Conservation (phyloP, 1,284 basidiomycete genomes). For the Cystobasidium slooffiae region DNA sequence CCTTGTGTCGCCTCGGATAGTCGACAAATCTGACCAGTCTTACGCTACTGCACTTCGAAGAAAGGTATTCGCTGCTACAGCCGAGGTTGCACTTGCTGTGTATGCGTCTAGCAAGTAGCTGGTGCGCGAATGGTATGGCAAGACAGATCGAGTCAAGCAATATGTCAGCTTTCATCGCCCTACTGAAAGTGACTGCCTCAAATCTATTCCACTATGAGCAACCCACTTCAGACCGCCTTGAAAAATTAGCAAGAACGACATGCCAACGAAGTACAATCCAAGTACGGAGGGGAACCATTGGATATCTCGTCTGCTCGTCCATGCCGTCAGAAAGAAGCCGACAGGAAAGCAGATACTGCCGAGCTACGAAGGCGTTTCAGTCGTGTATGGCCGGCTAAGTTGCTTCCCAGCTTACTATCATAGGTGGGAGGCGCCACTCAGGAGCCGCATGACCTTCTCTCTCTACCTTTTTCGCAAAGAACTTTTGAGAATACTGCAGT, state of each 20-base stretch:
- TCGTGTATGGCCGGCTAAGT: conserved; percentile 41
- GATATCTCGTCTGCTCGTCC: conserved; percentile 55
- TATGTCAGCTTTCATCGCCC: not conserved
- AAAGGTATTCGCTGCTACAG: conserved; percentile 58
- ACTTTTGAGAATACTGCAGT: conserved; percentile 30
- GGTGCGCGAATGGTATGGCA: too few species aligned
- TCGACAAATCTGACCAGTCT: not conserved
- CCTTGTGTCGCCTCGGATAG: not conserved
- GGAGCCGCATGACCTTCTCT: conserved; percentile 51
- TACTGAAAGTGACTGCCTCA: not conserved
- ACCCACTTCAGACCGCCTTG: conserved; percentile 54
- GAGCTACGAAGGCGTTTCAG: not conserved
- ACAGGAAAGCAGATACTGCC: conserved; percentile 22
- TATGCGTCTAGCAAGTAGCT: conserved; percentile 46
- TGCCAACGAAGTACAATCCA: conserved; percentile 56
- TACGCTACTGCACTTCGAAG: conserved; percentile 57
- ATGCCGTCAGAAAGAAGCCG: conserved; percentile 50
- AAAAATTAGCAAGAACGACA: conserved; percentile 56
- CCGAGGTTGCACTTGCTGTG: conserved; percentile 43
- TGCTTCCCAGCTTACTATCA: conserved; percentile 52
- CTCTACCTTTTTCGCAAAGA: conserved; percentile 53
- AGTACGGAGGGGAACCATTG: conserved; percentile 55
- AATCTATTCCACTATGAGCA: too few species aligned
- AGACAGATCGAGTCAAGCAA: not conserved
- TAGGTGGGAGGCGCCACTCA: conserved; percentile 52